phyloP scores from a whole-genome alignment of 139 green algal species.

The Chlorella ohadii region DNA sequence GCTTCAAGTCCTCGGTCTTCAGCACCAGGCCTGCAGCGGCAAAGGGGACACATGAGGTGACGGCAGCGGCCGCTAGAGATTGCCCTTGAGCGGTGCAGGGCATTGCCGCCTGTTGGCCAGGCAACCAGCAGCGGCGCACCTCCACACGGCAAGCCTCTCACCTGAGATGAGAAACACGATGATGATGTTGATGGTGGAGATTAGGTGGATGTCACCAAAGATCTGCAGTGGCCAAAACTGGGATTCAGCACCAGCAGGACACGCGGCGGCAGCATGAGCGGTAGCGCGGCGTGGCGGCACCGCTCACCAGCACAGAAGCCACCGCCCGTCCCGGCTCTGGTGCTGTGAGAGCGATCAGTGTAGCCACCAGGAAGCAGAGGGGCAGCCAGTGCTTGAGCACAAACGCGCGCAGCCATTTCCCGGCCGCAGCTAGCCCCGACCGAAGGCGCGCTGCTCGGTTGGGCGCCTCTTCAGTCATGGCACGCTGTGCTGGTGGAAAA shows the following conservation, averaged over 20 bases:
- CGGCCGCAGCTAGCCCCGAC: too few species aligned
- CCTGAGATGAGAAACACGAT: conserved; percentile 79
- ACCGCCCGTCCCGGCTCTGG: not conserved
- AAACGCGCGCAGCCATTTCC: not conserved
- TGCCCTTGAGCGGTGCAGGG: too few species aligned
- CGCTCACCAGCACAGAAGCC: conserved; percentile 15
- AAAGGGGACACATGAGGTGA: too few species aligned
- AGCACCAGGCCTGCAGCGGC: conserved; percentile 40
- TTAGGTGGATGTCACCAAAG: conserved; percentile 10
- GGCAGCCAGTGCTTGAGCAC: conserved; percentile 24
- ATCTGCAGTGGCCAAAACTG: too few species aligned
- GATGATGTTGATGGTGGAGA: conserved; percentile 41
- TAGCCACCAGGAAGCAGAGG: conserved; percentile 29
- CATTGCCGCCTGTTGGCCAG: not conserved
- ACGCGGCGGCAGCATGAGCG: too few species aligned
- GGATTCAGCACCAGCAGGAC: too few species aligned
- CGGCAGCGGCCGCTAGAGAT: too few species aligned
- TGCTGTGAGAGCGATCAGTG: not conserved
- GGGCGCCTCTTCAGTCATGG: too few species aligned
- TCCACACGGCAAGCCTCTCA: conserved; percentile 48
- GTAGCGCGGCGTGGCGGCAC: too few species aligned
- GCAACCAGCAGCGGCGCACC: not conserved
- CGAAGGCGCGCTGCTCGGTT: too few species aligned
- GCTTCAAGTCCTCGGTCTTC: conserved; percentile 67
- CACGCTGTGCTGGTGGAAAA: too few species aligned